Percentiles rank a stretch among this genome's conserved stretches.
Conservation (phyloP, 495 filamentous ascomycete genomes). For the Aspergillus sparsus region DNA sequence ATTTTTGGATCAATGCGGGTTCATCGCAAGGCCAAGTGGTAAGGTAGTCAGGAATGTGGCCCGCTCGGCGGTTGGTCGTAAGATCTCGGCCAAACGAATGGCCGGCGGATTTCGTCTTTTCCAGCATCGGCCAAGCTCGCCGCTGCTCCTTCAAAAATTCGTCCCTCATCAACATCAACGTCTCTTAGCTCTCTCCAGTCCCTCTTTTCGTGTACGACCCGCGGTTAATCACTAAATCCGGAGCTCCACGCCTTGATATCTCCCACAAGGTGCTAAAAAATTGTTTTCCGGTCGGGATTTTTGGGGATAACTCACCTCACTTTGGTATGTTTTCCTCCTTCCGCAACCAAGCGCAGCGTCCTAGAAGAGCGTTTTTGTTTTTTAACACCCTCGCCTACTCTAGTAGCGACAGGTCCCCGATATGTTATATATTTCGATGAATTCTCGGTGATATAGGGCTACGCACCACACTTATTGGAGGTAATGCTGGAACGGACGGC, state of each 20-base stretch:
- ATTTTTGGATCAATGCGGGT: conserved; percentile 1
- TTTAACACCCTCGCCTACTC: conserved; percentile 16
- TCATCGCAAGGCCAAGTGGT: conserved; percentile 20
- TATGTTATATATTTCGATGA: conserved; percentile 31
- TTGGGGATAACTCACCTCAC: not conserved
- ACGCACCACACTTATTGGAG: conserved; percentile 48
- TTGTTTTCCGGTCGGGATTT: not conserved
- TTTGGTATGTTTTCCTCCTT: conserved; percentile 29
- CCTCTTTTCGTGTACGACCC: not conserved
- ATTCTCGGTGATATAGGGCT: conserved; percentile 34
- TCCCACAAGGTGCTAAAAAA: not conserved
- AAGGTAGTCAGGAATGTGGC: conserved; percentile 24
- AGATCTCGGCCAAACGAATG: conserved; percentile 44
- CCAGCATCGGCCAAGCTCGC: conserved; percentile 21
- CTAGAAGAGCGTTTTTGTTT: conserved; percentile 10
- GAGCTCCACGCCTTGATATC: not conserved
- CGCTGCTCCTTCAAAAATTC: conserved; percentile 22
- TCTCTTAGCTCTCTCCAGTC: not conserved
- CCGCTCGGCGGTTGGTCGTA: conserved; percentile 29
- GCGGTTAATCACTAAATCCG: not conserved
- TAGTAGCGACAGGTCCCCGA: conserved; percentile 21
- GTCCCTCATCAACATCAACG: conserved; percentile 19
- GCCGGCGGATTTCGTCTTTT: conserved; percentile 35
- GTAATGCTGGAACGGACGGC: conserved; percentile 85
- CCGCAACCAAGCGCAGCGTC: conserved; percentile 3